Percentiles rank a stretch among this genome's conserved stretches.
Conservation (phyloP, 495 filamentous ascomycete species). For the Podospora tetraspora region DNA sequence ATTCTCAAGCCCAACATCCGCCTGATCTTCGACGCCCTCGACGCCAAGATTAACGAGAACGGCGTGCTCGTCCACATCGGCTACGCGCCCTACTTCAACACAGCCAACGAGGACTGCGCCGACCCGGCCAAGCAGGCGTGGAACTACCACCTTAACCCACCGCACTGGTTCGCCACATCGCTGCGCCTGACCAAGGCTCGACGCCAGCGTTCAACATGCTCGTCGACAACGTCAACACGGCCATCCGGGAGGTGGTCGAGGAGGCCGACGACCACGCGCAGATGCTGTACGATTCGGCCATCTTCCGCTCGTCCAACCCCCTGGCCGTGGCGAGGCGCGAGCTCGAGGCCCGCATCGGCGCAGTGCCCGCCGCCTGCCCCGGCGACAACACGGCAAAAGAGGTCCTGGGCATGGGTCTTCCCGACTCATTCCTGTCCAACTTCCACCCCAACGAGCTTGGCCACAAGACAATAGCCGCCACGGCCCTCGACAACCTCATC, state of each 20-base stretch:
- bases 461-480: constrained; percentile 23
- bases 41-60: constrained; percentile 22
- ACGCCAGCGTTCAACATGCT: constrained; percentile 37
- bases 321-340: constrained; percentile 4
- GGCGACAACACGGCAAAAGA: constrained; percentile 3
- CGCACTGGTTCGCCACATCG: constrained; percentile 32
- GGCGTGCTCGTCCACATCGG: constrained; percentile 23
- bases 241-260: constrained; percentile 16
- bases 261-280: not conserved
- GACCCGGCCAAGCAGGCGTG: constrained; percentile 19
- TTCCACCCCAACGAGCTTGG: constrained; percentile 31
- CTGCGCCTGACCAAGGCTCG: constrained; percentile 35
- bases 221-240: constrained; percentile 21
- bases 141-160: not conserved
- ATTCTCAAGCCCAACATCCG: constrained; percentile 24
- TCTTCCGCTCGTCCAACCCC: constrained; percentile 14
- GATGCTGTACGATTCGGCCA: constrained; percentile 13
- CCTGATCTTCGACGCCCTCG: constrained; percentile 15
- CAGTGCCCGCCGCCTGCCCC: constrained; percentile 15
- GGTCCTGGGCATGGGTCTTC: constrained; percentile 11
- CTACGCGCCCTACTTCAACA: constrained; percentile 31
- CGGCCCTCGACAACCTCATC: constrained; percentile 14
- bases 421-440: constrained; percentile 21
- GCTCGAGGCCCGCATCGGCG: constrained; percentile 8
- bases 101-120: constrained; percentile 18